Conservation (phyloP, 176 grass and related monocot genomes). For the Musa beccarii region DNA sequence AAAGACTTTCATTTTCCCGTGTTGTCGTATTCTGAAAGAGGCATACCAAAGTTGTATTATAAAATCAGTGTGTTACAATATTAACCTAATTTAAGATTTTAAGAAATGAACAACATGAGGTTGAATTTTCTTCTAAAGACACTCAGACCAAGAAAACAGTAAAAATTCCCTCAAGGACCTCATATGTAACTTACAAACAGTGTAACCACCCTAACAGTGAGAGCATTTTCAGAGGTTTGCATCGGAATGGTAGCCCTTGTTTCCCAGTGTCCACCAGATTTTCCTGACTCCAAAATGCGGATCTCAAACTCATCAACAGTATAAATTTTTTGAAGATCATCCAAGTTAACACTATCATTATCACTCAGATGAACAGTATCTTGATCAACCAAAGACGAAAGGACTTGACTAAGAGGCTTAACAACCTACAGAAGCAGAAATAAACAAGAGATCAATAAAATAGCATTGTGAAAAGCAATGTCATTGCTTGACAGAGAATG, state of each 20-base stretch:
- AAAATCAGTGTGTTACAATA: background rate
- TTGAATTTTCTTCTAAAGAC: background rate
- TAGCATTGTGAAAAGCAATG: background rate
- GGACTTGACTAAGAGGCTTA: slow-evolving; percentile 60
- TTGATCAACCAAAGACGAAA: slow-evolving; percentile 72
- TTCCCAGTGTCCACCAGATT: slow-evolving; percentile 62
- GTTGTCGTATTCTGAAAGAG: slow-evolving; percentile 62
- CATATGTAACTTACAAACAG: slow-evolving; percentile 53
- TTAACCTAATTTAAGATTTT: slow-evolving; percentile 6
- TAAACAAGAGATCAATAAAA: slow-evolving; percentile 7
- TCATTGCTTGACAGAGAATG: background rate
- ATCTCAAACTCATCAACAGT: slow-evolving; percentile 90
- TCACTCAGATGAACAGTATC: slow-evolving; percentile 62
- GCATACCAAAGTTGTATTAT: background rate
- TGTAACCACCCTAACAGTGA: slow-evolving; percentile 70
- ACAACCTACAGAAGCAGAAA: slow-evolving; percentile 51
- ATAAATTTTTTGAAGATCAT: slow-evolving; percentile 75
- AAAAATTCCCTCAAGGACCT: background rate
- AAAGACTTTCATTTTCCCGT: slow-evolving; percentile 85
- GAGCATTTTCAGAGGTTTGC: slow-evolving; percentile 86
- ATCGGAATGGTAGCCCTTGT: slow-evolving; percentile 61
- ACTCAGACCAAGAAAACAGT: background rate
- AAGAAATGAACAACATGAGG: background rate
- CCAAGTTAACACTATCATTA: slow-evolving; percentile 38
- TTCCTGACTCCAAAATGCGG: slow-evolving; percentile 63